Base-by-base conservation (phyloP, 1,284 basidiomycete genomes). In the Tilletia caries region DNA sequence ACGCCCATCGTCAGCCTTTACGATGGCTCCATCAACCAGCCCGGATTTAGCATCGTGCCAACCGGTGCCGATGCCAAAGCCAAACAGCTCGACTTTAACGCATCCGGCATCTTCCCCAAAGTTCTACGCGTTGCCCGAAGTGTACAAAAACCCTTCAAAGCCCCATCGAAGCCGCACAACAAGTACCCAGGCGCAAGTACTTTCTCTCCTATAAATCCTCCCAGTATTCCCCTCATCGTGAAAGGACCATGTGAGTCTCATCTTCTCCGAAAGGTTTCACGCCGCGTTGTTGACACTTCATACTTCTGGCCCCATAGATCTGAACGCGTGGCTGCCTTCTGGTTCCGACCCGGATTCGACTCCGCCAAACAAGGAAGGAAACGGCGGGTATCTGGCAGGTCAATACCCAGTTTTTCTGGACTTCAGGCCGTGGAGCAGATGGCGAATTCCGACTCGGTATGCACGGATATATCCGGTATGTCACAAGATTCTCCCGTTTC, bases 381-480 rank as follows among this genome's bases (percentile, higher is more conserved):
- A 81, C 58, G 78, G 76, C 13, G 79, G 79, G 46, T 79, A 76
- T 67, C 73, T 81, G 18, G 74, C 75, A 20, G 78, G 77, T 18
- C 73, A 77, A 67, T 74, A 73, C 72, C 46, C 76, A 8, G 67
- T 76, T 37, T 41, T 81, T 81, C 72, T 81, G 79, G 79, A 81
- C 79, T 15, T 76, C 78, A 20, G 71, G 72, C 46, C 79, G 79
- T 67, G 78, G 79, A 52, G 79, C 79, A 50, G 77, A 79, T 48
- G 79, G 79, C 68, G 78, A 79, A 33, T 76, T 70, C 69, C 73
- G 79, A 25, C 71, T 81, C 3, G 78, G 75, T 25, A 79, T 76
- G 76, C 70, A 72, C 50, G 79, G 79, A 48, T 76, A 74, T 67
- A 77, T 81, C 50, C 74, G 58, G 58, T 62, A 37, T 37, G 58